A percentile compares a stretch with the other conserved stretches of the same genome.
phyloP scores from a whole-genome alignment of 306 rosid genomes.

The Cucumis melo region DNA sequence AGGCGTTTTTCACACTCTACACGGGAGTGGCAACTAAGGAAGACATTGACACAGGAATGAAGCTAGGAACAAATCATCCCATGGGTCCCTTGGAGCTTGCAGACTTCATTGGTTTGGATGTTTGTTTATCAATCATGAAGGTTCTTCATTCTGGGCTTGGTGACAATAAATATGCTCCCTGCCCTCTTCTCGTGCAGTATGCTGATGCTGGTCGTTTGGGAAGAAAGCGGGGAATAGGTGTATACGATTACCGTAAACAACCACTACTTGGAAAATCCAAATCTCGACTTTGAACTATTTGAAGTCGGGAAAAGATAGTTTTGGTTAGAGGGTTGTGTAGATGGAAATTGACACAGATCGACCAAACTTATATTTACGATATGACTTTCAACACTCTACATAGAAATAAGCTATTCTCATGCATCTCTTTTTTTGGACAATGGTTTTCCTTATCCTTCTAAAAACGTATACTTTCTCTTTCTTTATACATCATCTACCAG shows the following conservation, averaged over 20 bases:
- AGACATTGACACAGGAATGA: slow-evolving; percentile 85
- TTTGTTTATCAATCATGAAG: slow-evolving; percentile 76
- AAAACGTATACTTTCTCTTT: too few relatives aligned
- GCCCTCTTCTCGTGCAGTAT: slow-evolving; percentile 78
- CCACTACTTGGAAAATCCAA: slow-evolving; percentile 19
- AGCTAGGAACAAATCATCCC: slow-evolving; percentile 88
- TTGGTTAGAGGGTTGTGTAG: too few relatives aligned
- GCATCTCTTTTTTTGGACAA: too few relatives aligned
- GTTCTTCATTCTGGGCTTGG: slow-evolving; percentile 89
- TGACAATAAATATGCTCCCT: slow-evolving; percentile 66
- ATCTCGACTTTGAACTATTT: slow-evolving; percentile 31
- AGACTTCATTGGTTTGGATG: slow-evolving; percentile 92
- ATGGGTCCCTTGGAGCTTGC: slow-evolving; percentile 97
- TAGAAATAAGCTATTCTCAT: too few relatives aligned
- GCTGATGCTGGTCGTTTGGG: slow-evolving; percentile 82
- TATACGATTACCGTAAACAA: slow-evolving; percentile 40
- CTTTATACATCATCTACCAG: too few relatives aligned
- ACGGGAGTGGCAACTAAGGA: slow-evolving; percentile 76
- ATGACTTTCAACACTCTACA: too few relatives aligned
- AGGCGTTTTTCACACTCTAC: slow-evolving; percentile 65
- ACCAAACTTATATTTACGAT: too few relatives aligned
- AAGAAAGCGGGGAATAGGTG: slow-evolving; percentile 79
- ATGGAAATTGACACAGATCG: too few relatives aligned
- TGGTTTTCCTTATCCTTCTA: too few relatives aligned
- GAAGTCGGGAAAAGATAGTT: neutral